phyloP scores from a whole-genome alignment of 768 basidiomycete genomes.

The Ramaria rubella region DNA sequence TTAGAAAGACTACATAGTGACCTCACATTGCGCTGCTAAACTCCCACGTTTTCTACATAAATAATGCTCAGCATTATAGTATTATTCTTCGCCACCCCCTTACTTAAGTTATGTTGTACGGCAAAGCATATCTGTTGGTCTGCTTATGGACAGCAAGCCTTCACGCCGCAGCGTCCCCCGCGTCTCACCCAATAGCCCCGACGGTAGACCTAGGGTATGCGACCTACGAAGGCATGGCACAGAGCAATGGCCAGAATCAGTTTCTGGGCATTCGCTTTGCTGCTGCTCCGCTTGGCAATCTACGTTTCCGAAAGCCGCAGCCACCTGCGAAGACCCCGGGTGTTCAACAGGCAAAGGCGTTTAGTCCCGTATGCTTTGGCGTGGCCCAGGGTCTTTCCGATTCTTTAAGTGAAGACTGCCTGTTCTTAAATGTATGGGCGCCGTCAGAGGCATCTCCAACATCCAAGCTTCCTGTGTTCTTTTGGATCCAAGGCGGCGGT shows the following conservation, averaged over 20 bases:
- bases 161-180: neutral
- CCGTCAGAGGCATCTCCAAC: conserved; percentile 8
- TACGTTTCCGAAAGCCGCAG: conserved; percentile 38
- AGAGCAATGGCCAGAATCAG: conserved; percentile 9
- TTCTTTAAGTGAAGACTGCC: conserved; percentile 9
- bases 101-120: too few relatives aligned
- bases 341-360: conserved; percentile 4
- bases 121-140: too few relatives aligned
- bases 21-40: too few relatives aligned
- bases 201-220: conserved; percentile 7
- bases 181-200: too few relatives aligned
- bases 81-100: too few relatives aligned
- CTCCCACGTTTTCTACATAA: too few relatives aligned
- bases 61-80: too few relatives aligned
- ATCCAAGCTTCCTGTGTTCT: conserved; percentile 14
- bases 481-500: conserved; percentile 16
- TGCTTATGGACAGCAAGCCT: too few relatives aligned
- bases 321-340: neutral
- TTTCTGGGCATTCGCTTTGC: conserved; percentile 44
- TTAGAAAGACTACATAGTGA: too few relatives aligned
- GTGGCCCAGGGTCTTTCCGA: neutral
- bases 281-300: conserved; percentile 42
- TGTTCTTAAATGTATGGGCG: conserved; percentile 14
- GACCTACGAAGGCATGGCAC: conserved; percentile 5
- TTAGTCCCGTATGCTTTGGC: conserved; percentile 3